Base-by-base conservation (phyloP, 2,329 filamentous ascomycete species). In the Sordariomycetes sp. region DNA sequence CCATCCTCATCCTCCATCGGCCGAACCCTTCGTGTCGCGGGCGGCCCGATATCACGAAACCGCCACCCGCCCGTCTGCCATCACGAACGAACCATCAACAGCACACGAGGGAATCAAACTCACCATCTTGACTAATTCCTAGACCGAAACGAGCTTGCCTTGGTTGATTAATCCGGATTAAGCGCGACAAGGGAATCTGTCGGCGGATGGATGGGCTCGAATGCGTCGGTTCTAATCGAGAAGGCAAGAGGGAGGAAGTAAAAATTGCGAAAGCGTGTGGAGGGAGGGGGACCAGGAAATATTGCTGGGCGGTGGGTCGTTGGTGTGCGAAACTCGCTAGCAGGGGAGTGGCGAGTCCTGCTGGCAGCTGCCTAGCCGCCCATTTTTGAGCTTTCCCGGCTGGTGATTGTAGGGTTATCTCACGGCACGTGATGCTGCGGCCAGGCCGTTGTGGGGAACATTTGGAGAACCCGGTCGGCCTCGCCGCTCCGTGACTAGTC, bases 71-170 rank as follows among this genome's bases (percentile, higher is more conserved):
- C 45, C n/a, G 7, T 24, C 45, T 20, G 10, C 24, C 45, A 50
- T n/a, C n/a, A 50, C 45, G 45, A 24, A 17, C 12, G 10, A 39
- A 39, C 54, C 54, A 56, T 56, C 54, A 45, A 45, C 50, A 39
- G 42, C 32, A 55, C 25, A 35, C 17, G n/a, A 10, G 32, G 28
- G 15, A 42, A n/a, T n/a, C 8, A n/a, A 42, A 45, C 55, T 56
- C 34, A 56, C 55, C 55, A 56, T 56, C 55, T 56, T 56, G 55
- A 39, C 55, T 56, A 45, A 56, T 56, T 56, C 52, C 50, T 42
- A 45, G 28, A 56, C 50, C 42, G 54, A 56, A 42, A 36, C 54
- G 54, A 56, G 42, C 53, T 55, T 25, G 34, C 35, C 28, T 50
- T 32, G 24, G 52, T 50, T 24, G 20, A 50, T 28, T n/a, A 36